These are phyloP conservation scores for Trichoderma parareesei DNA, from an alignment of 495 filamentous ascomycete species.

Conservation along the genomic window DNA sequence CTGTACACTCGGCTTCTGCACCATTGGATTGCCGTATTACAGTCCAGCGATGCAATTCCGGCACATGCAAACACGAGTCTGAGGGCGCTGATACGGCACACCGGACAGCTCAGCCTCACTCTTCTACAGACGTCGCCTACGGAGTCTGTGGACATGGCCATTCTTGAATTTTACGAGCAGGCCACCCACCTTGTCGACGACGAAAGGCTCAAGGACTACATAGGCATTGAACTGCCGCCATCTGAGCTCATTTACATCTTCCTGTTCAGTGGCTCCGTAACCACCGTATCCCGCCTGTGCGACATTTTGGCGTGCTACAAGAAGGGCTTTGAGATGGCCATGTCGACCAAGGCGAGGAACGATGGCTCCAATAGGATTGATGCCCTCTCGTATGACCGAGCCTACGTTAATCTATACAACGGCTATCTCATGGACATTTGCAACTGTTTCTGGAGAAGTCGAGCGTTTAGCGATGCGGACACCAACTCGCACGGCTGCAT, in stretches of 20 bases:
- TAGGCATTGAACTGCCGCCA: conserved; percentile 60
- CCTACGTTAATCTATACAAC: conserved; percentile 66
- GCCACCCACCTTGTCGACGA: conserved; percentile 49
- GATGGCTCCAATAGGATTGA: conserved; percentile 7
- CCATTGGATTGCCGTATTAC: conserved; percentile 52
- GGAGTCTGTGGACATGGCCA: conserved; percentile 33
- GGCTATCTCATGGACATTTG: conserved; percentile 84
- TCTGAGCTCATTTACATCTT: conserved; percentile 62
- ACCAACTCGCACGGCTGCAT: conserved; percentile 65
- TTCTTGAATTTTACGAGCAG: conserved; percentile 64
- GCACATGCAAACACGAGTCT: conserved; percentile 28
- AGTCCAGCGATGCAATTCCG: conserved; percentile 22
- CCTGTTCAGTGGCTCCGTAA: conserved; percentile 53
- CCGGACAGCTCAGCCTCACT: conserved; percentile 55
- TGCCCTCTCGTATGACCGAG: conserved; percentile 33
- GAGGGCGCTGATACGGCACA: conserved; percentile 44
- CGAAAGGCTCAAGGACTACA: conserved; percentile 35
- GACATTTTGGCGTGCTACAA: conserved; percentile 64
- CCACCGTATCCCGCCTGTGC: conserved; percentile 63
- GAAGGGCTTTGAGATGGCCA: conserved; percentile 60
- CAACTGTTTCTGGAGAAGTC: conserved; percentile 76
- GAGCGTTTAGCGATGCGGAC: conserved; percentile 61
- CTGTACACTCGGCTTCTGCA: conserved; percentile 67
- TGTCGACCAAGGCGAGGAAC: conserved; percentile 20
- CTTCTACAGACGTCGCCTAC: conserved; percentile 43